phyloP scores from a whole-genome alignment of 2,329 filamentous ascomycete species.

The Metarhizium rileyi region DNA sequence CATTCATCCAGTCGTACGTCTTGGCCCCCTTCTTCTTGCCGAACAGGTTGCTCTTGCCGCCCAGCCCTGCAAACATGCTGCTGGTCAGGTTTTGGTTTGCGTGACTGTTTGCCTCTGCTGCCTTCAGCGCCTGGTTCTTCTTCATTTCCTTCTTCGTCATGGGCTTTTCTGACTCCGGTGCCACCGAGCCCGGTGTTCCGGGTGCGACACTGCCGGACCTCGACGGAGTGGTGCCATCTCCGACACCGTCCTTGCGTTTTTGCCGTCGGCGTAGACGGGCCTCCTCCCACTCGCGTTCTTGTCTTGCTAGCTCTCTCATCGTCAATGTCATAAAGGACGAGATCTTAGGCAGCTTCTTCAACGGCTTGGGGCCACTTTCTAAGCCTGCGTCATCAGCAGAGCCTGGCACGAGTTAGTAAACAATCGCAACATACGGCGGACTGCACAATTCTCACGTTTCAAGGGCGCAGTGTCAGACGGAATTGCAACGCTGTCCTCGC shows the following conservation, averaged over 20 bases:
- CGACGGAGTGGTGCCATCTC: conserved; percentile 39
- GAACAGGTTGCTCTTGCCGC: conserved; percentile 46
- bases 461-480: conserved; percentile 40
- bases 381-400: conserved; percentile 25
- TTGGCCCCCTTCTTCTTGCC: conserved; percentile 54
- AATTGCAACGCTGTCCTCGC: conserved; percentile 36
- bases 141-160: conserved; percentile 80
- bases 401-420: conserved; percentile 21
- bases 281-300: conserved; percentile 65
- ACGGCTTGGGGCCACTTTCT: conserved; percentile 31
- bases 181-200: conserved; percentile 51
- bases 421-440: background rate
- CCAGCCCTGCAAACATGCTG: conserved; percentile 58
- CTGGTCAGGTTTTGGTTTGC: conserved; percentile 77
- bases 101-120: conserved; percentile 69
- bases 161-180: conserved; percentile 56
- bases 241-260: conserved; percentile 49
- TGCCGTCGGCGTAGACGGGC: conserved; percentile 57
- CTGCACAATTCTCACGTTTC: conserved; percentile 43
- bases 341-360: conserved; percentile 36
- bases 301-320: conserved; percentile 52
- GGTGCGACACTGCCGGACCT: conserved; percentile 48
- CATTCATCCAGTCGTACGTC: conserved; percentile 68
- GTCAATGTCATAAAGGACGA: conserved; percentile 41
- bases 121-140: conserved; percentile 65